These are phyloP conservation scores for Helotiales sp. DNA, from an alignment of 2,329 filamentous ascomycete genomes.

Conservation along the genomic window DNA sequence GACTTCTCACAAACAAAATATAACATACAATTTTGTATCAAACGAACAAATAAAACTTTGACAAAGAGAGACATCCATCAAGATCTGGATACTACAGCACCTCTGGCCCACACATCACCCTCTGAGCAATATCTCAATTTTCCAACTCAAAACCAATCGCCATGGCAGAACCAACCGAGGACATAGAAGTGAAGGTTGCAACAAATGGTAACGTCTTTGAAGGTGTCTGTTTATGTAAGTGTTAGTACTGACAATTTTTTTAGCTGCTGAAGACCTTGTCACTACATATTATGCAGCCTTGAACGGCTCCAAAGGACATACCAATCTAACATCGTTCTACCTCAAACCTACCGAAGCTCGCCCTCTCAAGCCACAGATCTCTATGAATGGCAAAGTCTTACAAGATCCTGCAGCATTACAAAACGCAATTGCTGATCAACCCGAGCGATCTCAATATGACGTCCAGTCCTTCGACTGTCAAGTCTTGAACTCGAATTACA, in stretches of 20 bases:
- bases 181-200: conserved; percentile 47
- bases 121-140: not conserved
- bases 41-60: not conserved
- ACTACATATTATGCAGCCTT: conserved; percentile 78
- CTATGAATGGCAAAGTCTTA: conserved; percentile 77
- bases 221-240: not conserved
- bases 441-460: conserved; percentile 67
- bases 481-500: conserved; percentile 72
- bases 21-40: not conserved
- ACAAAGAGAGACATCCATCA: not conserved
- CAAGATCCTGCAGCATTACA: conserved; percentile 68
- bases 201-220: conserved; percentile 42
- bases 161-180: conserved; percentile 53
- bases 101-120: not conserved
- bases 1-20: not conserved
- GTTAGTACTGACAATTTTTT: conserved; percentile 13
- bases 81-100: not conserved
- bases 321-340: conserved; percentile 71
- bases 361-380: conserved; percentile 68
- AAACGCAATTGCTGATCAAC: conserved; percentile 69
- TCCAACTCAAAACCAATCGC: not conserved
- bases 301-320: conserved; percentile 56
- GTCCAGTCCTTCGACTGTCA: conserved; percentile 79
- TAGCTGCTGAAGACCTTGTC: conserved; percentile 74
- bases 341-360: conserved; percentile 60